Evolutionary conservation across 805 yeast species (phyloP).

Genomic region (Suhomyces kilbournensis): DNA sequence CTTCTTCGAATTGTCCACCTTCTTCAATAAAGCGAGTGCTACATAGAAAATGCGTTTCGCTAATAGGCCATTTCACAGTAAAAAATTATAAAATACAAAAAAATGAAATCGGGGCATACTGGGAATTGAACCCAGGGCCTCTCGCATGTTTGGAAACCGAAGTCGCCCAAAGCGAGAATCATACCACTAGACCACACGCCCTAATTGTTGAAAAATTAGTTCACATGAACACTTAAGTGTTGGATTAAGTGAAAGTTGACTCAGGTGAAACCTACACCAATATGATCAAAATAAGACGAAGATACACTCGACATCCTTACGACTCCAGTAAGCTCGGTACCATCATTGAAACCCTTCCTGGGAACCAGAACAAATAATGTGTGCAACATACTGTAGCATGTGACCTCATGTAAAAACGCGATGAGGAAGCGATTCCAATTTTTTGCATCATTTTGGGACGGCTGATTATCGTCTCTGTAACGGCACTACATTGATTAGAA

Average conservation of each 20-base stretch:
- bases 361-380: background rate
- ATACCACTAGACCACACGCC: constrained; percentile 34
- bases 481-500: background rate
- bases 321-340: background rate
- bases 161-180: constrained; percentile 31
- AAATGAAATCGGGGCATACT: constrained; percentile 35
- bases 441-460: background rate
- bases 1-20: background rate
- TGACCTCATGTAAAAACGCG: background rate
- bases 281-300: background rate
- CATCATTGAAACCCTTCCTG: background rate
- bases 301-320: background rate
- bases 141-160: constrained; percentile 39
- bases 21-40: background rate
- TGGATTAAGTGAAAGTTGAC: background rate
- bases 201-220: constrained; percentile 6
- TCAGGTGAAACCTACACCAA: background rate
- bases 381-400: background rate
- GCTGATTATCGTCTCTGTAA: background rate
- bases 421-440: background rate
- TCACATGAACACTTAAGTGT: background rate
- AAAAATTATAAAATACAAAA: background rate
- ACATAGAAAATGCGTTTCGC: background rate
- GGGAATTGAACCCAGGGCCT: constrained; percentile 66
- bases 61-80: background rate